Percentiles rank a stretch among this genome's conserved stretches.
phyloP scores from a whole-genome alignment of 2,329 filamentous ascomycete genomes.

The Phyllachora maydis region DNA sequence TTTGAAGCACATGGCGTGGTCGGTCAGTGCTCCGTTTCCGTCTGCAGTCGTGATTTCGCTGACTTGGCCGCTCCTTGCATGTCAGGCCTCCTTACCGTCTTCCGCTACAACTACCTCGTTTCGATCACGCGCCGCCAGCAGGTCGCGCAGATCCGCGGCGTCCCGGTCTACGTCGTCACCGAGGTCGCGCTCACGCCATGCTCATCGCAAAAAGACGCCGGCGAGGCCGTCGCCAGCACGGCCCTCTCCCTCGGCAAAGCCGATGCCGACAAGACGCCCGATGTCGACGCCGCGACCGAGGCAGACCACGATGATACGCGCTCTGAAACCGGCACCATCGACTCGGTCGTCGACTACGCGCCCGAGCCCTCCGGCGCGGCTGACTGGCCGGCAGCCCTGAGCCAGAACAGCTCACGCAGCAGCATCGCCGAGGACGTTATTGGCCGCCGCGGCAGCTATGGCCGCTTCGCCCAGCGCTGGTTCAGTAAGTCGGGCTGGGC shows the following conservation, averaged over 20 bases:
- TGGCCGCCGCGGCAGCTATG: constrained; percentile 61
- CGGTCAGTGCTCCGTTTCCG: constrained; percentile 14
- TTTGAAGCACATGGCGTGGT: constrained; percentile 41
- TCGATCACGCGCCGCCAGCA: constrained; percentile 73
- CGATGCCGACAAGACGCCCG: constrained; percentile 15
- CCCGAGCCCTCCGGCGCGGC: constrained; percentile 14
- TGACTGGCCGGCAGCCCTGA: constrained; percentile 10
- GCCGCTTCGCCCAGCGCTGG: constrained; percentile 78
- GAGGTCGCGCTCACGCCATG: constrained; percentile 84
- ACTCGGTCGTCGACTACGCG: constrained; percentile 25
- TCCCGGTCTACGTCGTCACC: constrained; percentile 68
- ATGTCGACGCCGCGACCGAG: constrained; percentile 13
- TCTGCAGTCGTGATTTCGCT: not conserved
- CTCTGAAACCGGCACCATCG: constrained; percentile 8
- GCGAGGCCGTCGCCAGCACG: constrained; percentile 47
- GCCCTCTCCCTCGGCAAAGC: constrained; percentile 20
- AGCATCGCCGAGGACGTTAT: constrained; percentile 83
- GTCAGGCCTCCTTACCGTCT: constrained; percentile 65
- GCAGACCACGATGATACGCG: constrained; percentile 8
- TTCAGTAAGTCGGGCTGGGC: constrained; percentile 74
- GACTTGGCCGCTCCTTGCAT: constrained; percentile 3
- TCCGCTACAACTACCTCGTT: constrained; percentile 64
- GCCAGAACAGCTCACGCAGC: constrained; percentile 16
- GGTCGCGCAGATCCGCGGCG: constrained; percentile 69
- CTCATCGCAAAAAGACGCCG: constrained; percentile 53